Conservation (phyloP, 1,284 basidiomycete genomes). For the Coriolopsis trogii region DNA sequence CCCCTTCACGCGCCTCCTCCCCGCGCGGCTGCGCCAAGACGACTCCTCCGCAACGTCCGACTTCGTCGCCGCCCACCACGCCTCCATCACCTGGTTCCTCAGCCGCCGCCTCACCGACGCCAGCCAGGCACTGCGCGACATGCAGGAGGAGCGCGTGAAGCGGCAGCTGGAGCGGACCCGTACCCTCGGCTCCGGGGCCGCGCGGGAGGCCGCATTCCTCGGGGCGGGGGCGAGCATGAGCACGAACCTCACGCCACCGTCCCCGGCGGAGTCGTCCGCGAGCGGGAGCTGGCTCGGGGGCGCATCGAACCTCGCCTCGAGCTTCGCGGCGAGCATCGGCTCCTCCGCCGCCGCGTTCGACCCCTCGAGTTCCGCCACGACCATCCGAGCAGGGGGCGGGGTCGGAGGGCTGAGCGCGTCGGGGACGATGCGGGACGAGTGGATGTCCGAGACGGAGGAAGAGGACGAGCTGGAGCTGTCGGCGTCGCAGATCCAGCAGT, state of each 20-base stretch:
- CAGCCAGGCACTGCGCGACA: conserved; percentile 78
- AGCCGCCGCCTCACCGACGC: conserved; percentile 76
- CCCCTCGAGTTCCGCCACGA: conserved; percentile 30
- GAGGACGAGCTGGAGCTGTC: conserved; percentile 79
- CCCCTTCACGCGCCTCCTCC: conserved; percentile 66
- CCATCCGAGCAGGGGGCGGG: conserved; percentile 25
- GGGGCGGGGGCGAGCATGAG: conserved; percentile 11
- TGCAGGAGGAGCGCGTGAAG: conserved; percentile 87
- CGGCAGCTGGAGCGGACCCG: conserved; percentile 79
- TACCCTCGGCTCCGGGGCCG: conserved; percentile 76
- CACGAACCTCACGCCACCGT: conserved; percentile 23
- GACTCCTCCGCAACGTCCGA: conserved; percentile 61
- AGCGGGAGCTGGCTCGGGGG: conserved; percentile 64
- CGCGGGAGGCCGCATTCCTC: conserved; percentile 56
- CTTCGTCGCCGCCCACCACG: conserved; percentile 80
- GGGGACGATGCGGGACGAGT: conserved; percentile 43
- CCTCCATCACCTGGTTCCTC: conserved; percentile 86
- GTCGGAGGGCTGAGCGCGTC: conserved; percentile 21
- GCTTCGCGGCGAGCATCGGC: conserved; percentile 67
- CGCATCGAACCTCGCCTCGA: conserved; percentile 57
- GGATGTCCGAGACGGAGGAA: conserved; percentile 54
- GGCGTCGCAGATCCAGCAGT: conserved; percentile 86
- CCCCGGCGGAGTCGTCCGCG: conserved; percentile 27
- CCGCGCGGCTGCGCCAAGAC: conserved; percentile 64
- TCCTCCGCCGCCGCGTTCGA: conserved; percentile 41